These are phyloP conservation scores for Waltiozyma solani DNA, from an alignment of 1,139 yeast genomes.

Conservation along the genomic window DNA sequence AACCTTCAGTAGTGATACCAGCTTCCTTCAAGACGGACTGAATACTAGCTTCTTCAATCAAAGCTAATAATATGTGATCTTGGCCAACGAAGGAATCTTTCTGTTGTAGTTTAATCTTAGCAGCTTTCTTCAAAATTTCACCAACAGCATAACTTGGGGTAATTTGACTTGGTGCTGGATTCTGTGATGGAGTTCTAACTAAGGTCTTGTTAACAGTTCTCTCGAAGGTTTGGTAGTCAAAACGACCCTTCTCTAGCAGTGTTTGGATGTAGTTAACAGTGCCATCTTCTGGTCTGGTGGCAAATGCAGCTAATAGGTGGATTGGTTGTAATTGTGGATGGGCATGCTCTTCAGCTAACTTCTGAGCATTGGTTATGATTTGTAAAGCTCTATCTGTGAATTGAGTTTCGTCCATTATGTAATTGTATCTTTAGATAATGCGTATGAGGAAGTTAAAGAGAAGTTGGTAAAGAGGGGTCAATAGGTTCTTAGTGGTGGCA, in stretches of 20 bases:
- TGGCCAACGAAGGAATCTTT: slow-evolving; percentile 90
- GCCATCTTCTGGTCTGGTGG: slow-evolving; percentile 64
- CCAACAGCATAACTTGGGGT: slow-evolving; percentile 64
- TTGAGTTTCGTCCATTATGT: slow-evolving; percentile 49
- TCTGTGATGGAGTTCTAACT: slow-evolving; percentile 79
- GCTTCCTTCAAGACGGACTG: slow-evolving; percentile 70
- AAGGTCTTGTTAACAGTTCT: slow-evolving; percentile 71
- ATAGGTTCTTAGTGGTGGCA: neutral
- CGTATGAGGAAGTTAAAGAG: neutral
- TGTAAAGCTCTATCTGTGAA: slow-evolving; percentile 90
- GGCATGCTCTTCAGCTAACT: slow-evolving; percentile 74
- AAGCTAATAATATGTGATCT: slow-evolving; percentile 82
- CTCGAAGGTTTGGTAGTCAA: slow-evolving; percentile 76
- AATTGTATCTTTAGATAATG: neutral
- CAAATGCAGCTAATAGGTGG: slow-evolving; percentile 89
- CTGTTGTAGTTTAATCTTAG: slow-evolving; percentile 72
- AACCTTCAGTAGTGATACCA: slow-evolving; percentile 54
- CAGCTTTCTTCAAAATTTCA: slow-evolving; percentile 58
- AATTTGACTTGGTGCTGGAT: slow-evolving; percentile 75
- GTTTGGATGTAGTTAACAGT: slow-evolving; percentile 61
- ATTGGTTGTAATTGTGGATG: slow-evolving; percentile 79
- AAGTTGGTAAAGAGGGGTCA: neutral
- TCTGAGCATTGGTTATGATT: slow-evolving; percentile 68
- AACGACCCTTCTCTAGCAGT: slow-evolving; percentile 78
- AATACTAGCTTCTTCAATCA: slow-evolving; percentile 68